These are phyloP conservation scores for Xylaria sp. DNA, from an alignment of 495 filamentous ascomycete genomes.

Conservation along the genomic window DNA sequence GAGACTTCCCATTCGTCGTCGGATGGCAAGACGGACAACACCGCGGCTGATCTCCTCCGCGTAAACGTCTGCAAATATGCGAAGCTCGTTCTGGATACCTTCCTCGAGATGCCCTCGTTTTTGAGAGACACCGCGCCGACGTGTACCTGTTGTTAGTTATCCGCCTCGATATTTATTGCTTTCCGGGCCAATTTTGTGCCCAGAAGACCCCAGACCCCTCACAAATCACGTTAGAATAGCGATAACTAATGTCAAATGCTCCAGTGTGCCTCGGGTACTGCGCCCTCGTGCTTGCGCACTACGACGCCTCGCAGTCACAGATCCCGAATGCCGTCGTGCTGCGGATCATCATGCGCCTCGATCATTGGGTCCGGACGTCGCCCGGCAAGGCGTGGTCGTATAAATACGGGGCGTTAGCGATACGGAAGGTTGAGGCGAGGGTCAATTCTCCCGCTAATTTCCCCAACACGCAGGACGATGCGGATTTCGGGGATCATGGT, in stretches of 20 bases:
- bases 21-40: background rate
- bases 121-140: conserved; percentile 36
- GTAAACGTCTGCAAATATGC: conserved; percentile 39
- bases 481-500: background rate
- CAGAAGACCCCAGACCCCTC: background rate
- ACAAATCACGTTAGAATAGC: background rate
- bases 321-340: conserved; percentile 34
- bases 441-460: conserved; percentile 15
- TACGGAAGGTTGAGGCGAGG: conserved; percentile 36
- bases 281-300: conserved; percentile 38
- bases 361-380: conserved; percentile 38
- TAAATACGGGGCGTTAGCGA: conserved; percentile 38
- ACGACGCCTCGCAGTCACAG: conserved; percentile 38
- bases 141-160: conserved; percentile 28
- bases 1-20: conserved; percentile 1
- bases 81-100: conserved; percentile 36
- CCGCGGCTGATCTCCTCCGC: conserved; percentile 22
- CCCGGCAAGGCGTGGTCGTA: conserved; percentile 40
- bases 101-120: conserved; percentile 40
- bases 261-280: conserved; percentile 39
- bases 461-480: background rate
- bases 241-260: background rate
- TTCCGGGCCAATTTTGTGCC: background rate
- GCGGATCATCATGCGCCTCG: conserved; percentile 34
- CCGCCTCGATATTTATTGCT: background rate